A percentile compares a stretch with the other conserved stretches of the same genome.
Conservation (phyloP, 106 monocot genomes). For the Allium cepa region DNA sequence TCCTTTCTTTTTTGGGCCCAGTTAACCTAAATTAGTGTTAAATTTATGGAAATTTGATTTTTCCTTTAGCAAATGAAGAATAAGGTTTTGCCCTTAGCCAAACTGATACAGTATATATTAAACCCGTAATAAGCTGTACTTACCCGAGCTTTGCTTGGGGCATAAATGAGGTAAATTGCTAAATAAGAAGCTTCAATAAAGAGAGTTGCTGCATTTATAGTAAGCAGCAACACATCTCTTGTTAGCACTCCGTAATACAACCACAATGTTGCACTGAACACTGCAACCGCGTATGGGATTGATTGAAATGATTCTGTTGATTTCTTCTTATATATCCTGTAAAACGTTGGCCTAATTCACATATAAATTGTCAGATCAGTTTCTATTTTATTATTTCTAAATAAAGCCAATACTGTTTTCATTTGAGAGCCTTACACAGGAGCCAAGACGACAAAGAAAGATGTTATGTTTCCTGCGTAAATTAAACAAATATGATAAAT, state of each 20-base stretch:
- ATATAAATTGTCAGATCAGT: background rate
- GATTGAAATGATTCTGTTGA: conserved; percentile 39
- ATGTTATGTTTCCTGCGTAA: conserved; percentile 34
- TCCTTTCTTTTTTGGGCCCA: no score
- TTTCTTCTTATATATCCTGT: conserved; percentile 37
- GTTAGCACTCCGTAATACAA: conserved; percentile 35
- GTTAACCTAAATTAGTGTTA: no score
- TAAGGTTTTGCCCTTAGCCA: no score
- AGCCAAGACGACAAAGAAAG: conserved; percentile 30
- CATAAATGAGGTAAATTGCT: conserved; percentile 30
- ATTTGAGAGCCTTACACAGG: conserved; percentile 28
- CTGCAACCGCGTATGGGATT: conserved; percentile 32
- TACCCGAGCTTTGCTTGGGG: conserved; percentile 15
- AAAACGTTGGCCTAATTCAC: conserved; percentile 34
- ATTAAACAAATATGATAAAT: background rate
- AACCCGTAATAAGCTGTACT: no score
- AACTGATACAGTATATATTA: no score
- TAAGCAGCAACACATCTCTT: conserved; percentile 19
- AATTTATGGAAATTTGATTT: no score
- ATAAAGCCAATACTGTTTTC: background rate
- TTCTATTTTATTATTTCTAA: background rate
- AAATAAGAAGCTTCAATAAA: conserved; percentile 32
- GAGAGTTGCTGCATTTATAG: conserved; percentile 28
- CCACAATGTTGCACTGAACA: conserved; percentile 47
- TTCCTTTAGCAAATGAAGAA: no score